A percentile compares a stretch with the other conserved stretches of the same genome.
Conservation (phyloP, 2,329 filamentous ascomycete species). For the Madurella mycetomatis region DNA sequence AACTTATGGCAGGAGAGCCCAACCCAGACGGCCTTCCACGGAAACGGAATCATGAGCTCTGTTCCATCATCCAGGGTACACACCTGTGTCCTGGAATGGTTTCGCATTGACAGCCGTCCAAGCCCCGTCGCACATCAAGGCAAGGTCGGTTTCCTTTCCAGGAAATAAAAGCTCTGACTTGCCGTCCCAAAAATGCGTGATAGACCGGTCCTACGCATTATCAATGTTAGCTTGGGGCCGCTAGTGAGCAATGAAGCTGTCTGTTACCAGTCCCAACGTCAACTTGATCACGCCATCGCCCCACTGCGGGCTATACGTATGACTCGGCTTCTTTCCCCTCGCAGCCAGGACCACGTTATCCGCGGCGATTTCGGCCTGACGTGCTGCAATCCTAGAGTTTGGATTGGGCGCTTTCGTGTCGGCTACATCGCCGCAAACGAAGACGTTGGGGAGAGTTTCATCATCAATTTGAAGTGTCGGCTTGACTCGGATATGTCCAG, state of each 20-base stretch:
- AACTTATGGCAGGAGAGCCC: too few relatives aligned
- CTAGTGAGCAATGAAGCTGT: not conserved
- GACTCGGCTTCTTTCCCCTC: slow-evolving; percentile 35
- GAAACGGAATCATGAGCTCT: too few relatives aligned
- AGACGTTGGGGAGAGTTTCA: slow-evolving; percentile 47
- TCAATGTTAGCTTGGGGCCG: not conserved
- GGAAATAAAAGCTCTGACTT: slow-evolving; percentile 40
- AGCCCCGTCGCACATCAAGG: slow-evolving; percentile 39
- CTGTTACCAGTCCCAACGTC: slow-evolving; percentile 47
- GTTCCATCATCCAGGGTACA: slow-evolving; percentile 4
- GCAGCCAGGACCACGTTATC: slow-evolving; percentile 51
- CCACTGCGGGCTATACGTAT: slow-evolving; percentile 41
- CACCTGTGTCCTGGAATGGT: slow-evolving; percentile 39
- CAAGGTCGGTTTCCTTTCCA: slow-evolving; percentile 39
- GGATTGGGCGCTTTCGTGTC: slow-evolving; percentile 46
- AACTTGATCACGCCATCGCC: slow-evolving; percentile 50
- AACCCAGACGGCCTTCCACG: too few relatives aligned
- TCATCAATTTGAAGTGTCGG: slow-evolving; percentile 54
- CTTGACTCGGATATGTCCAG: slow-evolving; percentile 50
- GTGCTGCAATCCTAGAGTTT: slow-evolving; percentile 51
- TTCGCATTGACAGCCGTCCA: slow-evolving; percentile 43
- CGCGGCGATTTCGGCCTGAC: slow-evolving; percentile 49
- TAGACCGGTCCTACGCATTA: slow-evolving; percentile 38
- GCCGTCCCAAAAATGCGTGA: slow-evolving; percentile 41
- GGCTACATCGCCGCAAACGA: slow-evolving; percentile 61